These are phyloP conservation scores for Kwoniella botswanensis DNA, from an alignment of 768 basidiomycete species.

Conservation along the genomic window DNA sequence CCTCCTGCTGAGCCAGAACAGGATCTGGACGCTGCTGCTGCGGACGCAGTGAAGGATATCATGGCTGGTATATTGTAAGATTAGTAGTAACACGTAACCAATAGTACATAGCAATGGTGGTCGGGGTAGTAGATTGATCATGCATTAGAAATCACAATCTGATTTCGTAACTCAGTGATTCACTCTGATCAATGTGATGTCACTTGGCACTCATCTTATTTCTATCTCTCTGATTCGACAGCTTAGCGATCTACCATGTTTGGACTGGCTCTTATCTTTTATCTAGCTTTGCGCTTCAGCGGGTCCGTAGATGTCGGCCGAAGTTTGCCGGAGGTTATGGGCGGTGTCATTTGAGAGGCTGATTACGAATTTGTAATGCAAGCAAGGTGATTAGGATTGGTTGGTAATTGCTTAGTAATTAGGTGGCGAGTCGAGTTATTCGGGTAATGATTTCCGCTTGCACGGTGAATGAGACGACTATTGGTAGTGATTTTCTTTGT, in stretches of 20 bases:
- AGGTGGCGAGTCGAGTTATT: neutral
- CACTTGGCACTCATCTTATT: too few relatives aligned
- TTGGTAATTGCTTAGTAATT: neutral
- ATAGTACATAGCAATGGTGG: neutral
- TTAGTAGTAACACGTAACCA: too few relatives aligned
- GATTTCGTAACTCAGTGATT: too few relatives aligned
- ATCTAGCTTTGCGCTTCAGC: too few relatives aligned
- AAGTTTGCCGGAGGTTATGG: neutral
- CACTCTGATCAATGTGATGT: neutral
- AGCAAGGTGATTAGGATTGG: neutral
- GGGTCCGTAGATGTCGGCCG: too few relatives aligned
- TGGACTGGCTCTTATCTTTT: too few relatives aligned
- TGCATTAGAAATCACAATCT: too few relatives aligned
- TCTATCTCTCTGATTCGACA: too few relatives aligned
- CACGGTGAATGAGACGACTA: neutral
- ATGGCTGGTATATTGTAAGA: slow-evolving; percentile 36
- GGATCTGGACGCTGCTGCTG: slow-evolving; percentile 54
- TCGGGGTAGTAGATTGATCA: neutral
- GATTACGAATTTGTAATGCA: neutral
- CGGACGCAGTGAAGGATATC: slow-evolving; percentile 54
- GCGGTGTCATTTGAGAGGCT: too few relatives aligned
- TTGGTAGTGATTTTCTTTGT: neutral
- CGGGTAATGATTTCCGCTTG: neutral
- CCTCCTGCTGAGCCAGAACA: slow-evolving; percentile 46
- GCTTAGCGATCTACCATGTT: too few relatives aligned